Evolutionary conservation across 345 rosid genomes (phyloP).

Genomic region (Cardamine occulta): DNA sequence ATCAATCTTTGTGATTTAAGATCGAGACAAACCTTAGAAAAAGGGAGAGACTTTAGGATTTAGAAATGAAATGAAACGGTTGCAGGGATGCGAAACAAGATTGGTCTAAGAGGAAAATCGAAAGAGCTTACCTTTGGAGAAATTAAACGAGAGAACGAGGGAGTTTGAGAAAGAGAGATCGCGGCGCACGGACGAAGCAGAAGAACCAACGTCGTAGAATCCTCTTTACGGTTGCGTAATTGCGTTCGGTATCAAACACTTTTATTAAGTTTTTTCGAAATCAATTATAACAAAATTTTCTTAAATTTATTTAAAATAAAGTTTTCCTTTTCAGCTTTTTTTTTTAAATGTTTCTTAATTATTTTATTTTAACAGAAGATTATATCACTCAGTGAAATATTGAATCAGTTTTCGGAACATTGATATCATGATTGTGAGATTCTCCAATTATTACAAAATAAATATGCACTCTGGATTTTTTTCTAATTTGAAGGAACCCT

Average conservation of each 20-base stretch:
- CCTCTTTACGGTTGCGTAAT: constrained; percentile 13
- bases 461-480: neutral
- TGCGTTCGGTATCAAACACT: neutral
- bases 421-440: neutral
- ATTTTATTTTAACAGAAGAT: too few species aligned
- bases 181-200: constrained; percentile 5
- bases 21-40: constrained; percentile 8
- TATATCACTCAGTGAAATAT: neutral
- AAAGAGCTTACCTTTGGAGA: constrained; percentile 19
- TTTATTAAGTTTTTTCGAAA: neutral
- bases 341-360: neutral
- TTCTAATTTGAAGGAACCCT: neutral
- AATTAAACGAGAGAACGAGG: neutral
- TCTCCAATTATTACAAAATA: neutral
- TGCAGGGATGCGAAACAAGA: neutral
- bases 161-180: constrained; percentile 1
- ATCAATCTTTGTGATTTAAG: neutral
- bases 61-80: neutral
- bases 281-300: neutral
- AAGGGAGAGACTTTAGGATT: neutral
- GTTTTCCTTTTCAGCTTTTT: too few species aligned
- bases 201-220: constrained; percentile 13
- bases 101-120: neutral
- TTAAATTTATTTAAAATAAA: too few species aligned
- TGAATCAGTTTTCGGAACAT: neutral